phyloP scores from a whole-genome alignment of 2,329 filamentous ascomycete genomes.

The Fusarium oxysporum region DNA sequence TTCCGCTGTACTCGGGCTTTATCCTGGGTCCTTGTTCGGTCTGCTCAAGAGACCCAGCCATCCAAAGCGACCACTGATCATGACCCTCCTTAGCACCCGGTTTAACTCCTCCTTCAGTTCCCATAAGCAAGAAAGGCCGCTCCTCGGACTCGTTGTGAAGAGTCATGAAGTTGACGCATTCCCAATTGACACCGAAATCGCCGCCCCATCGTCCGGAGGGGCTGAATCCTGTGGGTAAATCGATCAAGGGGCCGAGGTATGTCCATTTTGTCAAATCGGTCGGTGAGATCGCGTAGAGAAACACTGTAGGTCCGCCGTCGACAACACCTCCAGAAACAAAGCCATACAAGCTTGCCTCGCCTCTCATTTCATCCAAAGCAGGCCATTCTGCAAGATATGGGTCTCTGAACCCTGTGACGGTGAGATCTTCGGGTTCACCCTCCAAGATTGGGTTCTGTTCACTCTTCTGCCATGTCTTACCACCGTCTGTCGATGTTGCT shows the following conservation, averaged over 20 bases:
- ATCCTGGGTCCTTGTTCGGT: constrained; percentile 36
- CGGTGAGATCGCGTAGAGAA: constrained; percentile 58
- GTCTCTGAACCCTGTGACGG: constrained; percentile 51
- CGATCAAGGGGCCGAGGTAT: constrained; percentile 57
- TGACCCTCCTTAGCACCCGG: constrained; percentile 31
- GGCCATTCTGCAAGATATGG: constrained; percentile 49
- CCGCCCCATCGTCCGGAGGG: constrained; percentile 58
- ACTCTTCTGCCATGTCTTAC: constrained; percentile 50
- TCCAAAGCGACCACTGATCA: constrained; percentile 53
- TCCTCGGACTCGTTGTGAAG: constrained; percentile 48
- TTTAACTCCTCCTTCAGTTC: constrained; percentile 55
- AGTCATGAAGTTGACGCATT: constrained; percentile 60
- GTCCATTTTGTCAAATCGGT: constrained; percentile 56
- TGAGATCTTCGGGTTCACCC: constrained; percentile 45
- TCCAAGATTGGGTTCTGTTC: constrained; percentile 47
- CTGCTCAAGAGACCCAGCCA: constrained; percentile 51
- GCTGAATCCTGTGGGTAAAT: constrained; percentile 54
- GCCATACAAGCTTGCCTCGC: constrained; percentile 54
- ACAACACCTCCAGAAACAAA: constrained; percentile 61
- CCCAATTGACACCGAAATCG: constrained; percentile 64
- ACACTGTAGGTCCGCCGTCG: constrained; percentile 56
- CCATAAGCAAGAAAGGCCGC: constrained; percentile 57
- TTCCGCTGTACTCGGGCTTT: constrained; percentile 55
- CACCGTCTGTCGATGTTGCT: constrained; percentile 53
- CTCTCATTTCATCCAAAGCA: constrained; percentile 41